A percentile compares a stretch with the other conserved stretches of the same genome.
Evolutionary conservation across 78 protist genomes (phyloP).

Genomic region (slime mould (Dictyostelium discoideum)): dicty_2.7 NC_007091.3:2616501-2617000

Average conservation of each 20-base stretch:
- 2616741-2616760: not conserved
- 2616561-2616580: not conserved
- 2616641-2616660: too few species aligned
- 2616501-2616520: not conserved
- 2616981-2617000: not conserved
- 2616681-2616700: too few species aligned
- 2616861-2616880: not conserved
- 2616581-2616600: not conserved
- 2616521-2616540: not conserved
- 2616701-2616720: too few species aligned
- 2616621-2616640: not conserved
- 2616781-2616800: not conserved
- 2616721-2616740: too few species aligned
- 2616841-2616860: not conserved
- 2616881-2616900: not conserved
- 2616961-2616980: not conserved
- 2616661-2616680: too few species aligned
- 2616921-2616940: not conserved
- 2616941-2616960: not conserved
- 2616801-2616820: not conserved
- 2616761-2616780: not conserved
- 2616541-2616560: not conserved
- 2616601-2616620: not conserved
- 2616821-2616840: not conserved
- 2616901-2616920: not conserved